phyloP scores from a whole-genome alignment of 2,329 filamentous ascomycete genomes.

The Phaeophleospora eucalypticola region DNA sequence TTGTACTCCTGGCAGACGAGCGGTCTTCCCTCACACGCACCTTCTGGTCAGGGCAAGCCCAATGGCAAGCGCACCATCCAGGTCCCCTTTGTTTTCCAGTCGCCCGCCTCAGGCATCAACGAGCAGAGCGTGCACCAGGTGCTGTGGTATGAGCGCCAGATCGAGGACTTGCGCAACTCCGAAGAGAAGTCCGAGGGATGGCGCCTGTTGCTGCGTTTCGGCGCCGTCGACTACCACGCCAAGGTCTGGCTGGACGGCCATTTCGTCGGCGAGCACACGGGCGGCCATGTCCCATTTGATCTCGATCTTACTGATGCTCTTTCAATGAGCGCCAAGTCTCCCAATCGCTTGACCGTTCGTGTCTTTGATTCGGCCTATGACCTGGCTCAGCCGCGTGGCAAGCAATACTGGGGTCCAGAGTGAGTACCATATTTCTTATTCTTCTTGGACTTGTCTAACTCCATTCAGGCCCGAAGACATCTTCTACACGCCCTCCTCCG shows the following conservation, averaged over 20 bases:
- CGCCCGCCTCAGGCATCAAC: slow-evolving; percentile 59
- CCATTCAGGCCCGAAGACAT: slow-evolving; percentile 53
- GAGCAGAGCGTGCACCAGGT: slow-evolving; percentile 62
- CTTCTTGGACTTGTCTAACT: neutral
- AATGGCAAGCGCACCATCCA: slow-evolving; percentile 52
- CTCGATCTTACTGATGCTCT: slow-evolving; percentile 54
- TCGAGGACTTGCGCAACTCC: slow-evolving; percentile 24
- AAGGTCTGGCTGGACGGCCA: slow-evolving; percentile 54
- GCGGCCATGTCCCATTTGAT: slow-evolving; percentile 56
- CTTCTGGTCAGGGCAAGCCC: slow-evolving; percentile 23
- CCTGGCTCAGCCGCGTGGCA: slow-evolving; percentile 61
- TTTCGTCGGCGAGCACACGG: slow-evolving; percentile 52
- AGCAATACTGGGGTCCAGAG: slow-evolving; percentile 58
- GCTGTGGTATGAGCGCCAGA: slow-evolving; percentile 58
- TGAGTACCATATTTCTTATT: neutral
- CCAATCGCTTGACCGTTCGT: slow-evolving; percentile 50
- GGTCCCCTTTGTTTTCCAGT: slow-evolving; percentile 64
- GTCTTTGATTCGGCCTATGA: slow-evolving; percentile 63
- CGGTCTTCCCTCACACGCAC: slow-evolving; percentile 46
- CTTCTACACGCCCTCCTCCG: slow-evolving; percentile 68
- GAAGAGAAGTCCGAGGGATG: slow-evolving; percentile 33
- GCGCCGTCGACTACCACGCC: slow-evolving; percentile 60
- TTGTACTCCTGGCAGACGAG: slow-evolving; percentile 50
- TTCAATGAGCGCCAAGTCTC: slow-evolving; percentile 6
- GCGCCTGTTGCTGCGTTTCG: slow-evolving; percentile 52